Base-by-base conservation (phyloP, 2,329 filamentous ascomycete genomes). In the Alternaria longipes region DNA sequence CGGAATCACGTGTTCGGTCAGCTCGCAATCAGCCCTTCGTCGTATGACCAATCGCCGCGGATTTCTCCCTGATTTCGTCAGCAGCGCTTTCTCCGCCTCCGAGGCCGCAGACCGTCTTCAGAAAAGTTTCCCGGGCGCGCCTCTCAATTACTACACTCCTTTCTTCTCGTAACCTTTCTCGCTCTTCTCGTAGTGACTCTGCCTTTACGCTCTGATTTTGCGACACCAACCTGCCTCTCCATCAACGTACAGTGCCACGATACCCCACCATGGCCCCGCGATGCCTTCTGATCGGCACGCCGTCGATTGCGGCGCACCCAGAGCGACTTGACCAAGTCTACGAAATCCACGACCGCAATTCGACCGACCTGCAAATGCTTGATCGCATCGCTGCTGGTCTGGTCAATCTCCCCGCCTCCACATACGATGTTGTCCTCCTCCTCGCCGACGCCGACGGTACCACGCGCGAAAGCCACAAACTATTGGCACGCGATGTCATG, bases 361-460 rank as follows among this genome's bases (percentile, higher is more conserved):
- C 86, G 46, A 94, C 93, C 64, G 95, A 99, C 76, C 85, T 99
- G 54, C 95, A 98, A 80, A 99, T 99, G 95, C 91, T 99, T 63
- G 95, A 99, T 82, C 92, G 95, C 53, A 87, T 99, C 41, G 89
- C 91, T 2, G 87, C 91, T 36, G 93, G 93, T 63, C 84, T 97
- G 38, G 92, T 95, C 59, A 84, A 89, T 8, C 88, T 99, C 0
- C 91, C 94, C 1, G 70, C 86, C 55, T 83, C 87, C 50, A 91
- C 91, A 56, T 99, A 99, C 83, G 92, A 96, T 77, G 81, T 91
- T 44, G 87, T 98, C 44, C 86, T 97, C 49, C 86, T 99, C 55
- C 89, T 98, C 64, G 90, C 91, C 65, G 92, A 94, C 78, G 85
- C 89, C 59, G 89, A 92, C 74, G 89, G 89, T 66, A 84, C 88